Percentiles rank a stretch among this genome's conserved stretches.
Evolutionary conservation across 306 rosid species (phyloP).

Genomic region (Pyrus betulifolia): DNA sequence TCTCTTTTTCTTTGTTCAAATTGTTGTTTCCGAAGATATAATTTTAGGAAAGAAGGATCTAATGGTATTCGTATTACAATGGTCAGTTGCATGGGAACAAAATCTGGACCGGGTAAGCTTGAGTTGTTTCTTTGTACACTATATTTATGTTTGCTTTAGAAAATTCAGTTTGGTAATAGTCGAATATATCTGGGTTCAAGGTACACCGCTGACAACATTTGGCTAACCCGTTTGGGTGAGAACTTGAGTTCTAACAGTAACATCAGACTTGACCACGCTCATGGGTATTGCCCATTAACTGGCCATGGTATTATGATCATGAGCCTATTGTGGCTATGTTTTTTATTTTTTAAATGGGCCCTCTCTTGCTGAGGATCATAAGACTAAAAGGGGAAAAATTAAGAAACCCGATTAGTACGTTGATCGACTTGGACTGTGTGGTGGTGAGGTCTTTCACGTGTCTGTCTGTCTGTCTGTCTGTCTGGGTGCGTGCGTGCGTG

Average conservation of each 20-base stretch:
- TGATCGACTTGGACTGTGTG: background rate
- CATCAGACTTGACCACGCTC: background rate
- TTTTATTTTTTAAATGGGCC: background rate
- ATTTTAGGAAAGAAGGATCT: background rate
- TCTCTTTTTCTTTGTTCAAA: background rate
- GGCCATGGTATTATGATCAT: background rate
- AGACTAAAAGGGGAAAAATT: background rate
- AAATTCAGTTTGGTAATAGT: background rate
- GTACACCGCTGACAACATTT: background rate
- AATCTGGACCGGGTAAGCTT: constrained; percentile 81
- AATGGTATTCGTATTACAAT: constrained; percentile 58
- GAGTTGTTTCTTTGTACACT: constrained; percentile 1
- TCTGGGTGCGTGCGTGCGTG: background rate
- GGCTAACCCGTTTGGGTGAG: background rate
- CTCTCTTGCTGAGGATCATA: background rate
- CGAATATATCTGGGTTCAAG: background rate
- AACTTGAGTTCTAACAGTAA: background rate
- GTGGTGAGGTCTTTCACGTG: background rate
- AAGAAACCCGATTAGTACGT: background rate
- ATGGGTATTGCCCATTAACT: background rate
- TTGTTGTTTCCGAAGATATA: background rate
- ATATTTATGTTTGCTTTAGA: background rate
- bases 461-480: no score
- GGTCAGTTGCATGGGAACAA: constrained; percentile 78
- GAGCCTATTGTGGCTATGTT: background rate